Conservation (phyloP, 352 stramenopile genomes). For the Blastocystis sp. region DNA sequence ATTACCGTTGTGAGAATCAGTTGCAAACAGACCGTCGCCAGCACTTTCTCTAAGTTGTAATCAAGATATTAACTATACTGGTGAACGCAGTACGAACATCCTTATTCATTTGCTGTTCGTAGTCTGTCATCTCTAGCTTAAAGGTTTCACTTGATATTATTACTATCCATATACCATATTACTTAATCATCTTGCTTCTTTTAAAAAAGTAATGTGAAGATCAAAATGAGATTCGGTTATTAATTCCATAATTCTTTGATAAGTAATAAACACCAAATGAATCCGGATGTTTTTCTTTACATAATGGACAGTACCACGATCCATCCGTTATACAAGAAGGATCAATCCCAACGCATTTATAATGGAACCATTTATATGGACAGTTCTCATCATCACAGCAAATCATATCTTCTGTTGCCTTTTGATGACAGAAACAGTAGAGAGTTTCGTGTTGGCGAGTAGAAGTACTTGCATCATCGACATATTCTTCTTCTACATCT, state of each 20-base stretch:
- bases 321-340: background rate
- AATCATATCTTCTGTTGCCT: slow-evolving; percentile 54
- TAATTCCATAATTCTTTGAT: background rate
- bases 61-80: background rate
- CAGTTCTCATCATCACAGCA: slow-evolving; percentile 59
- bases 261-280: slow-evolving; percentile 1
- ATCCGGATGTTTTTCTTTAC: background rate
- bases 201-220: background rate
- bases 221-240: slow-evolving; percentile 7
- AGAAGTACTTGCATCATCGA: background rate
- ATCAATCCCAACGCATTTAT: slow-evolving; percentile 32
- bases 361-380: slow-evolving; percentile 61
- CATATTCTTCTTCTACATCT: slow-evolving; percentile 15
- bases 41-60: background rate
- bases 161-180: background rate
- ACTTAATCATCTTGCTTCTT: background rate
- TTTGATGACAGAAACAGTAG: slow-evolving; percentile 34
- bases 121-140: background rate
- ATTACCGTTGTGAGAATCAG: slow-evolving; percentile 10
- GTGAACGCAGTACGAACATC: background rate
- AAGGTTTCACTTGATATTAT: background rate
- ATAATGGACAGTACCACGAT: slow-evolving; percentile 42
- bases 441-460: background rate
- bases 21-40: slow-evolving; percentile 2
- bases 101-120: slow-evolving; percentile 20